Conservation (phyloP, 2,329 filamentous ascomycete genomes). For the Cephalotrichum gorgonifer region DNA sequence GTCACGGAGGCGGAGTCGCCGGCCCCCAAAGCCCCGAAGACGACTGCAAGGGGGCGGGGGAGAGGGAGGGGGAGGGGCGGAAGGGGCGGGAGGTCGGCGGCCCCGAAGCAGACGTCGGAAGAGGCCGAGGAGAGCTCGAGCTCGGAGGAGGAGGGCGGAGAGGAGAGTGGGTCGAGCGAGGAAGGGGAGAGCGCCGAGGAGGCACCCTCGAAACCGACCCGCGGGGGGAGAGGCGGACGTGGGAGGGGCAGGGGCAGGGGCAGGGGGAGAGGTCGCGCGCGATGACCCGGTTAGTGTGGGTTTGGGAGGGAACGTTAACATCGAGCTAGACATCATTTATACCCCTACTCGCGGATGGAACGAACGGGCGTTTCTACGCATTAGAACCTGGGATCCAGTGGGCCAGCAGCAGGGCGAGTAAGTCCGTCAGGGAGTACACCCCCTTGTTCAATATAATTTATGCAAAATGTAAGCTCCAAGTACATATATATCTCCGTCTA, state of each 20-base stretch:
- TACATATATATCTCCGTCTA: too few relatives aligned
- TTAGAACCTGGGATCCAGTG: too few relatives aligned
- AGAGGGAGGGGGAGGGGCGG: conserved; percentile 1
- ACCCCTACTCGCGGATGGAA: neutral
- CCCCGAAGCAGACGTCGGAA: conserved; percentile 18
- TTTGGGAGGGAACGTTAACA: conserved; percentile 1
- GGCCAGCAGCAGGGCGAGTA: neutral
- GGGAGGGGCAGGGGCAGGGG: conserved; percentile 22
- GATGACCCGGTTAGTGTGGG: conserved; percentile 5
- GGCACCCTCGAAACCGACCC: conserved; percentile 25
- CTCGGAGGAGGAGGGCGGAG: conserved; percentile 18
- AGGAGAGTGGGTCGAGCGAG: conserved; percentile 14
- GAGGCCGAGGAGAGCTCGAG: conserved; percentile 20
- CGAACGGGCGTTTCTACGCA: neutral
- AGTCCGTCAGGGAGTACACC: neutral
- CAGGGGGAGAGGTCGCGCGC: conserved; percentile 17
- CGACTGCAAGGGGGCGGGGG: conserved; percentile 19
- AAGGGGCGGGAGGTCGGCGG: conserved; percentile 15
- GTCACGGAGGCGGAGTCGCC: conserved; percentile 30
- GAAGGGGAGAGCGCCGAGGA: conserved; percentile 24
- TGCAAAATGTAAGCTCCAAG: too few relatives aligned
- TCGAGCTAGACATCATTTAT: neutral
- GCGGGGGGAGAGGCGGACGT: conserved; percentile 23
- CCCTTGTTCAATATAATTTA: too few relatives aligned
- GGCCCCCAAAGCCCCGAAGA: conserved; percentile 24